A percentile compares a stretch with the other conserved stretches of the same genome.
Evolutionary conservation across 495 filamentous ascomycete genomes (phyloP).

Genomic region (Xylaria scruposa): DNA sequence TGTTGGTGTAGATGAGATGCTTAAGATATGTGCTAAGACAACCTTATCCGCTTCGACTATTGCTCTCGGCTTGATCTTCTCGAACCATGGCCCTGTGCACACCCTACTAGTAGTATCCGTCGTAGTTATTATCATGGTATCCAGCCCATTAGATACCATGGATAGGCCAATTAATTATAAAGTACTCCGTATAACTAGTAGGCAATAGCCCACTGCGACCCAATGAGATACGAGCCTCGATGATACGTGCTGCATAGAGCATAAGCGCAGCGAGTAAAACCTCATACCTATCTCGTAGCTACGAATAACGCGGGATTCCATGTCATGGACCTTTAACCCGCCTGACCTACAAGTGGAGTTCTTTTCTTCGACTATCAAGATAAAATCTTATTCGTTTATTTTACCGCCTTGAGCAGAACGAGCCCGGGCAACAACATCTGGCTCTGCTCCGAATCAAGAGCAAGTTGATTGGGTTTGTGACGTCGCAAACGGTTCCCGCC

Average conservation of each 20-base stretch:
- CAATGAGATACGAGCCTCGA: not conserved
- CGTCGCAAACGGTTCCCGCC: slow-evolving; percentile 32
- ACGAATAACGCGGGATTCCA: not conserved
- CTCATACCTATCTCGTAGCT: not conserved
- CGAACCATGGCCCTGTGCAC: slow-evolving; percentile 22
- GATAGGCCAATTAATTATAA: slow-evolving; percentile 29
- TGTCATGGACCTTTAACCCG: not conserved
- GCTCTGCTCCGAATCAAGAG: not conserved
- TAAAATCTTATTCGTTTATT: not conserved
- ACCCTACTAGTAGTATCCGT: slow-evolving; percentile 13
- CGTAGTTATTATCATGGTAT: not conserved
- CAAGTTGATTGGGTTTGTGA: slow-evolving; percentile 33
- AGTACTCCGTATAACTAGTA: not conserved
- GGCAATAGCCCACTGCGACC: not conserved
- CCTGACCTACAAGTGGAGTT: not conserved
- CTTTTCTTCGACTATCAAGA: not conserved
- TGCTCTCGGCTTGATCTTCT: not conserved
- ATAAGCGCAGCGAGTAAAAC: not conserved
- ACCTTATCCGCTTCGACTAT: slow-evolving; percentile 7
- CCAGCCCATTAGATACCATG: slow-evolving; percentile 15
- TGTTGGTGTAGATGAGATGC: not conserved
- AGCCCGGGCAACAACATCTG: slow-evolving; percentile 23
- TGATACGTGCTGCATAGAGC: slow-evolving; percentile 10
- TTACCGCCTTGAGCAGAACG: slow-evolving; percentile 15
- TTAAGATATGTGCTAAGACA: slow-evolving; percentile 1